phyloP scores from a whole-genome alignment of 805 yeast genomes.

The Sugiyamaella qingdaonensis region DNA sequence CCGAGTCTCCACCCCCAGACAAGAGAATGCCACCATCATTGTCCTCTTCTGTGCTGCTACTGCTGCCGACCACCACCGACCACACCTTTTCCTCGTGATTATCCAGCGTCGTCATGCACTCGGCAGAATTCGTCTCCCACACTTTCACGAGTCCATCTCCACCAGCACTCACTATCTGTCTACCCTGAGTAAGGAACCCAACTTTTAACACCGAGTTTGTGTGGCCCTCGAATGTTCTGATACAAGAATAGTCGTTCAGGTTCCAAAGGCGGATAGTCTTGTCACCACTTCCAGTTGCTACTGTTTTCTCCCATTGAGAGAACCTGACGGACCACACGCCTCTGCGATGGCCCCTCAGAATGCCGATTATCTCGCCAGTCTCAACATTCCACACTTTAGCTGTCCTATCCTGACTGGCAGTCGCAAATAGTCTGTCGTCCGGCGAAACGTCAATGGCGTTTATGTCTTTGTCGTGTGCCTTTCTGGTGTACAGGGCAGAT shows the following conservation, averaged over 20 bases:
- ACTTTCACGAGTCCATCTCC: constrained; percentile 93
- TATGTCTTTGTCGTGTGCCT: constrained; percentile 96
- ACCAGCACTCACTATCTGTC: constrained; percentile 68
- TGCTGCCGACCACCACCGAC: constrained; percentile 61
- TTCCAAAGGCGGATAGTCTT: constrained; percentile 89
- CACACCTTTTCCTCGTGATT: constrained; percentile 91
- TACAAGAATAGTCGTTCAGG: constrained; percentile 66
- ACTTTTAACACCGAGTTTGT: constrained; percentile 87
- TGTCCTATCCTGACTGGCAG: constrained; percentile 91
- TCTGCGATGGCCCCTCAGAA: constrained; percentile 85
- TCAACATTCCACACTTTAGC: constrained; percentile 85
- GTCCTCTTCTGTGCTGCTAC: constrained; percentile 44
- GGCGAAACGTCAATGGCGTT: constrained; percentile 89
- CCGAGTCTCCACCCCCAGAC: constrained; percentile 94
- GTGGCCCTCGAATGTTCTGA: constrained; percentile 88
- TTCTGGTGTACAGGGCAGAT: constrained; percentile 78
- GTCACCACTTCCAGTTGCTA: constrained; percentile 89
- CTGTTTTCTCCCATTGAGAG: constrained; percentile 63
- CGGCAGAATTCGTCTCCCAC: constrained; percentile 80
- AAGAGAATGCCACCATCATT: constrained; percentile 64
- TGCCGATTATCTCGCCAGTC: constrained; percentile 82
- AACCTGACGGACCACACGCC: constrained; percentile 92
- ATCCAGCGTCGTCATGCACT: constrained; percentile 78
- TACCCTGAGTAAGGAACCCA: constrained; percentile 59
- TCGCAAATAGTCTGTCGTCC: constrained; percentile 80